These are phyloP conservation scores for Emydomyces testavorans DNA, from an alignment of 2,329 filamentous ascomycete genomes.

Conservation along the genomic window DNA sequence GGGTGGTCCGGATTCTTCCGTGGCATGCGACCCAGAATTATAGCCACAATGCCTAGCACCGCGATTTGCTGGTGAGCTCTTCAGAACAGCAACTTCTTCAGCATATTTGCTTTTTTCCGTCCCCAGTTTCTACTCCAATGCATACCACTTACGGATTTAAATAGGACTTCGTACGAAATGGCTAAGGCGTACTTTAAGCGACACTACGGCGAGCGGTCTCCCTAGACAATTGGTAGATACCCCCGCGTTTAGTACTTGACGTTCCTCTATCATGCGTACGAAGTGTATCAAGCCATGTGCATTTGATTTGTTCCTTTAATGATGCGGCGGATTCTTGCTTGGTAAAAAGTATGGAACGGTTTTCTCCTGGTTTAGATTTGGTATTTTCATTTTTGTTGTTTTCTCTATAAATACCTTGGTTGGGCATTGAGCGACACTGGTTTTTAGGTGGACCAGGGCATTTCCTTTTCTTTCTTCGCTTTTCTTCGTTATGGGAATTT, in stretches of 20 bases:
- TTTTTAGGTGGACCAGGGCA: conserved; percentile 2
- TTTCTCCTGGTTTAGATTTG: conserved; percentile 7
- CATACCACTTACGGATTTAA: conserved; percentile 12
- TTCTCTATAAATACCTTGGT: conserved; percentile 5
- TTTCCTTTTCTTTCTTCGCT: background rate
- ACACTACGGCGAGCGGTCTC: conserved; percentile 18
- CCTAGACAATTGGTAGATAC: conserved; percentile 12
- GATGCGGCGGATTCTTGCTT: conserved; percentile 8
- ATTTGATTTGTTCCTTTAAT: conserved; percentile 3
- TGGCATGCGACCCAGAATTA: conserved; percentile 76
- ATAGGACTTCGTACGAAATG: conserved; percentile 55
- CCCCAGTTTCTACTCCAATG: no score
- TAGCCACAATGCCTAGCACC: conserved; percentile 96
- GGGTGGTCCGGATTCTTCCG: conserved; percentile 84
- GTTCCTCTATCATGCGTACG: conserved; percentile 1
- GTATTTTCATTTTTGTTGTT: background rate
- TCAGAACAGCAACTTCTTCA: background rate
- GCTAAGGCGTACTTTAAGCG: conserved; percentile 56
- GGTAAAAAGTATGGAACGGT: conserved; percentile 11
- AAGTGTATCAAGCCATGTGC: conserved; percentile 1
- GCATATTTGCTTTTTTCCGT: background rate
- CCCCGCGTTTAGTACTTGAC: background rate
- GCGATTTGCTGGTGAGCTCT: conserved; percentile 85
- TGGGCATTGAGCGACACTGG: conserved; percentile 6
- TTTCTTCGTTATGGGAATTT: background rate